Evolutionary conservation across 306 rosid species (phyloP).

Genomic region (Sechiopsis laciniata): DNA sequence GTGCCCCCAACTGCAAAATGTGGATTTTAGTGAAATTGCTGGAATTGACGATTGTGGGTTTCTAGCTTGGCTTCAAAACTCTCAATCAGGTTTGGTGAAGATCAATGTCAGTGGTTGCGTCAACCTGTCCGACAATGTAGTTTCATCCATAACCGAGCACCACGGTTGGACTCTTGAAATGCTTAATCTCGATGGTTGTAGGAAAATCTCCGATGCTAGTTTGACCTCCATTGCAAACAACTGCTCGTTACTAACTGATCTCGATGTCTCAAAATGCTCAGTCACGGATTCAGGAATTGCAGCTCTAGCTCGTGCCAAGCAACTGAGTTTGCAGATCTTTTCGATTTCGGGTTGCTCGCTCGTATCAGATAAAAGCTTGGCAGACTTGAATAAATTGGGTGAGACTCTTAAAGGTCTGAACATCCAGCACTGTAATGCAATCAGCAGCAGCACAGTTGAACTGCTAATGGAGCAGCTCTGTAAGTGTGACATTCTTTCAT

Average conservation of each 20-base stretch:
- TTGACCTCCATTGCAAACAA: conserved; percentile 52
- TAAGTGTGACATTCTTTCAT: conserved; percentile 76
- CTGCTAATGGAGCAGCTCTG: conserved; percentile 54
- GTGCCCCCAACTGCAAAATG: conserved; percentile 58
- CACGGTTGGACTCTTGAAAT: conserved; percentile 63
- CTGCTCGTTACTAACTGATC: conserved; percentile 60
- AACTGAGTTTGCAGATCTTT: conserved; percentile 55
- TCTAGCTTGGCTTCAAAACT: conserved; percentile 48
- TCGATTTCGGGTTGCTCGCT: conserved; percentile 61
- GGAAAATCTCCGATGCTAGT: conserved; percentile 49
- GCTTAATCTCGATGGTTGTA: conserved; percentile 70
- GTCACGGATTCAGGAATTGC: conserved; percentile 63
- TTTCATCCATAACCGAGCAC: conserved; percentile 41
- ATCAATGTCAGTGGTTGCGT: conserved; percentile 65
- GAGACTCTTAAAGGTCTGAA: conserved; percentile 62
- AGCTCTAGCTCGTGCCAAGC: conserved; percentile 45
- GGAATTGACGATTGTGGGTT: conserved; percentile 67
- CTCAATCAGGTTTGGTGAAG: conserved; percentile 57
- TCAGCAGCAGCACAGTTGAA: conserved; percentile 46
- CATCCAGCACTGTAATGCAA: conserved; percentile 59
- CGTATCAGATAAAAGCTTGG: conserved; percentile 58
- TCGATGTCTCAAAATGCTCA: conserved; percentile 63
- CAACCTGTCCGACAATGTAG: conserved; percentile 55
- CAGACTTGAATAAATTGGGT: conserved; percentile 52
- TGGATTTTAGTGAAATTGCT: conserved; percentile 68